Evolutionary conservation across 1,284 basidiomycete species (phyloP).

Genomic region (Leccinum angustisporum): DNA sequence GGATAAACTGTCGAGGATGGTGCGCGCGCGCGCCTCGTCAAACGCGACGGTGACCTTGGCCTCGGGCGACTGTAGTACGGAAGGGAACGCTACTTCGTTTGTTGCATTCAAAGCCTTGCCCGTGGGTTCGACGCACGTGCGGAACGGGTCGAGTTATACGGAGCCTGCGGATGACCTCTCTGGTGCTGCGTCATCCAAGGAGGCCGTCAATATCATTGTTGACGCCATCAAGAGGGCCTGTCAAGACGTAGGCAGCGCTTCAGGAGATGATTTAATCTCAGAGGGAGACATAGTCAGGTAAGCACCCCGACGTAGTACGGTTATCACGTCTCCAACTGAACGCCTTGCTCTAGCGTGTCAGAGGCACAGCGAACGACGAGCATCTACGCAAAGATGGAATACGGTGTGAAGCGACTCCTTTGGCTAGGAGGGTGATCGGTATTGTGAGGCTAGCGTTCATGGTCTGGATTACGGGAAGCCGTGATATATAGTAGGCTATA

Average conservation of each 20-base stretch:
- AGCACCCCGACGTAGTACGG: slow-evolving; percentile 26
- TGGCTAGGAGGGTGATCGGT: slow-evolving; percentile 67
- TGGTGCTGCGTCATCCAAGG: slow-evolving; percentile 67
- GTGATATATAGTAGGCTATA: slow-evolving; percentile 18
- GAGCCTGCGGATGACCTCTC: slow-evolving; percentile 63
- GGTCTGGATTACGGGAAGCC: slow-evolving; percentile 14
- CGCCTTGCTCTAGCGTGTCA: slow-evolving; percentile 49
- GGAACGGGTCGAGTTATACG: slow-evolving; percentile 53
- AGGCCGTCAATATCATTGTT: slow-evolving; percentile 75
- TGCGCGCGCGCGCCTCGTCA: slow-evolving; percentile 21
- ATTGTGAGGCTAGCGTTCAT: not conserved
- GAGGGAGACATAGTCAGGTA: slow-evolving; percentile 81
- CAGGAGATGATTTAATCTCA: slow-evolving; percentile 50
- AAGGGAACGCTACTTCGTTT: slow-evolving; percentile 42
- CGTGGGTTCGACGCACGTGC: slow-evolving; percentile 59
- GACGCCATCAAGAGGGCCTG: slow-evolving; percentile 69
- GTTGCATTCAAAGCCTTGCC: slow-evolving; percentile 78
- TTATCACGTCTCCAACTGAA: slow-evolving; percentile 10
- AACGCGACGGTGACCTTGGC: slow-evolving; percentile 22
- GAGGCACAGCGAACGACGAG: slow-evolving; percentile 83
- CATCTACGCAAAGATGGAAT: slow-evolving; percentile 87
- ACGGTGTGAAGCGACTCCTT: slow-evolving; percentile 82
- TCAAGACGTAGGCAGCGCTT: slow-evolving; percentile 53
- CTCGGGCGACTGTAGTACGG: slow-evolving; percentile 29
- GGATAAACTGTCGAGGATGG: slow-evolving; percentile 9